A percentile compares a stretch with the other conserved stretches of the same genome.
These are phyloP conservation scores for Macroventuria anomochaeta DNA, from an alignment of 2,329 filamentous ascomycete species.

Conservation along the genomic window DNA sequence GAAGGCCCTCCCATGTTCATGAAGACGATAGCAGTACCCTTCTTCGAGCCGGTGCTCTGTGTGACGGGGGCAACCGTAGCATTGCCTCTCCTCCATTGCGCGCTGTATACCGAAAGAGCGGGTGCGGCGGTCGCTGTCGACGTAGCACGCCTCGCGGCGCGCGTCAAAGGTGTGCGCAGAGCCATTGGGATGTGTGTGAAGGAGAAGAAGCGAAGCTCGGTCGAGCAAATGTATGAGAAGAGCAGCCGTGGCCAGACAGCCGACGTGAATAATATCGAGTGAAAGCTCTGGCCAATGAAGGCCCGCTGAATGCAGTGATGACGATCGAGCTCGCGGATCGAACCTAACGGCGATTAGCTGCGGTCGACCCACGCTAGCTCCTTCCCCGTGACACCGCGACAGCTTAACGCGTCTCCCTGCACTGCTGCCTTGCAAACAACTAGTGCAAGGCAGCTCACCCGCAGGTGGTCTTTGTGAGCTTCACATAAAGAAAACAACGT, in stretches of 20 bases:
- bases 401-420: slow-evolving; percentile 29
- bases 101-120: slow-evolving; percentile 37
- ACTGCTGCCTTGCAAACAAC: slow-evolving; percentile 31
- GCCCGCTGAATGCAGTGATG: slow-evolving; percentile 19
- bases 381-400: slow-evolving; percentile 30
- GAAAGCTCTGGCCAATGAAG: slow-evolving; percentile 37
- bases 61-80: slow-evolving; percentile 65
- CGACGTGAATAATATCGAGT: slow-evolving; percentile 30
- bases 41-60: slow-evolving; percentile 73
- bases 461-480: neutral
- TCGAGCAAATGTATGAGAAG: slow-evolving; percentile 16
- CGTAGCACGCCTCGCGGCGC: slow-evolving; percentile 43
- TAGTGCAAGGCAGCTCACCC: slow-evolving; percentile 9
- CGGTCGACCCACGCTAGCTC: slow-evolving; percentile 6
- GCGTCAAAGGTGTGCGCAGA: slow-evolving; percentile 43
- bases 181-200: slow-evolving; percentile 49
- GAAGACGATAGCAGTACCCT: slow-evolving; percentile 97
- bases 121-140: slow-evolving; percentile 36
- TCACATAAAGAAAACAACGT: neutral
- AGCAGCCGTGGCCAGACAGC: slow-evolving; percentile 27
- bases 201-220: slow-evolving; percentile 1
- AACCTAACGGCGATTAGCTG: slow-evolving; percentile 7
- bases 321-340: slow-evolving; percentile 38
- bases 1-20: slow-evolving; percentile 98
- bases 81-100: slow-evolving; percentile 48